Percentiles rank a stretch among this genome's conserved stretches.
These are phyloP conservation scores for Lignosus rhinocerotis DNA, from an alignment of 1,284 basidiomycete species.

Conservation along the genomic window DNA sequence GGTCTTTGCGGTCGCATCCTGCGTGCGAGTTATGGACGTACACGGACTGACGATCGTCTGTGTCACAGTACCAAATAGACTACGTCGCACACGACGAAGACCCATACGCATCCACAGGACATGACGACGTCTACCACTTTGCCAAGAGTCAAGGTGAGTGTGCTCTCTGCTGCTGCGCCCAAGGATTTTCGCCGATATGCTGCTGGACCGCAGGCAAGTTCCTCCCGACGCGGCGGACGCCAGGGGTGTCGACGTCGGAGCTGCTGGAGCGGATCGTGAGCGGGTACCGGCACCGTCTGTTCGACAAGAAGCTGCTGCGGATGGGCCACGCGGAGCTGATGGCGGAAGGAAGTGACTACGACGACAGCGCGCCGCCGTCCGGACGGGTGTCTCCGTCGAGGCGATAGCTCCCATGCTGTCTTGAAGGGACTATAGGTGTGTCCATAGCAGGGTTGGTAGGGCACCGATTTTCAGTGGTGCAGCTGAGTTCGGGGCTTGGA, in stretches of 20 bases:
- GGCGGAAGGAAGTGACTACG: conserved; percentile 39
- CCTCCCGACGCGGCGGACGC: conserved; percentile 92
- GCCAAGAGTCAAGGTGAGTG: conserved; percentile 75
- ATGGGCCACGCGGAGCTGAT: conserved; percentile 77
- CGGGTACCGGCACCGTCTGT: conserved; percentile 79
- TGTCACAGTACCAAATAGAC: conserved; percentile 42
- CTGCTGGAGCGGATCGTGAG: conserved; percentile 88
- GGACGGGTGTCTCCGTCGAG: conserved; percentile 19
- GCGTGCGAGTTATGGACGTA: neutral
- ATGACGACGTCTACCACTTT: conserved; percentile 86
- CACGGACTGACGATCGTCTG: neutral
- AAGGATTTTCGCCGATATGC: neutral
- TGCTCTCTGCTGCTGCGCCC: neutral
- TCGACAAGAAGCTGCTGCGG: conserved; percentile 88
- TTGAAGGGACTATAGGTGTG: too few species aligned
- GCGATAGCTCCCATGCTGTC: neutral
- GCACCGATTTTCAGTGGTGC: too few species aligned
- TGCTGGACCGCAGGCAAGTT: conserved; percentile 71
- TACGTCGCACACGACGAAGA: conserved; percentile 96
- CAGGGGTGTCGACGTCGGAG: conserved; percentile 92
- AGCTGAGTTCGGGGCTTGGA: too few species aligned
- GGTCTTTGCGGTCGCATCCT: neutral
- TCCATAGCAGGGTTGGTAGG: too few species aligned
- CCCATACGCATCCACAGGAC: conserved; percentile 74
- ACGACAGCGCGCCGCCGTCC: conserved; percentile 29